A percentile compares a stretch with the other conserved stretches of the same genome.
Conservation (phyloP, 2,329 filamentous ascomycete species). For the Mycocentrospora acerina region DNA sequence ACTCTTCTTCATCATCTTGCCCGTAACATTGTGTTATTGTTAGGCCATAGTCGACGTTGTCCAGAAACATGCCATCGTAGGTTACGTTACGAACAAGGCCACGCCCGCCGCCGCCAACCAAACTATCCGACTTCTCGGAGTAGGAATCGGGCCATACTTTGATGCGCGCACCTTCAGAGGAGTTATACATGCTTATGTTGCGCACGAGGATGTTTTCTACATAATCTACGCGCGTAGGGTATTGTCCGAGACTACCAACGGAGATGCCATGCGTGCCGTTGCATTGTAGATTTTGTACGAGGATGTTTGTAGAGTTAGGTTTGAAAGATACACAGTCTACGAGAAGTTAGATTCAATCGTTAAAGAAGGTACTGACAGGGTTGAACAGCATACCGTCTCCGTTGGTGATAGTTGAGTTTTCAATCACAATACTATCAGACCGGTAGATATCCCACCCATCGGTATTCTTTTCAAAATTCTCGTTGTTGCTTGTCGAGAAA, state of each 20-base stretch:
- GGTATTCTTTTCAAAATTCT: conserved; percentile 23
- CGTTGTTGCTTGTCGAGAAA: conserved; percentile 12
- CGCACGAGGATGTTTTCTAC: conserved; percentile 63
- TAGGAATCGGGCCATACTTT: conserved; percentile 58
- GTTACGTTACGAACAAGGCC: conserved; percentile 65
- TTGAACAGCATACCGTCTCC: conserved; percentile 24
- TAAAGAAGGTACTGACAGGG: too few relatives aligned
- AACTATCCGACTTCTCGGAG: conserved; percentile 55
- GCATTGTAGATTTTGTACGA: conserved; percentile 66
- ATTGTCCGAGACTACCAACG: conserved; percentile 67
- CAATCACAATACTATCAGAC: conserved; percentile 59
- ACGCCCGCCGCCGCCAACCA: conserved; percentile 62
- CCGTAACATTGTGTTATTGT: conserved; percentile 64
- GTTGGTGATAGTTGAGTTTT: conserved; percentile 62
- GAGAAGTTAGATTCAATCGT: not conserved
- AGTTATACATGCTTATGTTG: conserved; percentile 31
- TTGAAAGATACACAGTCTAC: conserved; percentile 65
- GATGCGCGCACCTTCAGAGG: conserved; percentile 10
- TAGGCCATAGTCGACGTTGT: conserved; percentile 64
- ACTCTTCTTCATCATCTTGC: conserved; percentile 43
- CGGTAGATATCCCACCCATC: conserved; percentile 59
- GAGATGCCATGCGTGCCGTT: conserved; percentile 69
- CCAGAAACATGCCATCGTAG: conserved; percentile 60
- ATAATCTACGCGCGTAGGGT: conserved; percentile 61
- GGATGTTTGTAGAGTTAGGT: conserved; percentile 65